Base-by-base conservation (phyloP, 2,329 filamentous ascomycete species). In the Hypoxylon rubiginosum region DNA sequence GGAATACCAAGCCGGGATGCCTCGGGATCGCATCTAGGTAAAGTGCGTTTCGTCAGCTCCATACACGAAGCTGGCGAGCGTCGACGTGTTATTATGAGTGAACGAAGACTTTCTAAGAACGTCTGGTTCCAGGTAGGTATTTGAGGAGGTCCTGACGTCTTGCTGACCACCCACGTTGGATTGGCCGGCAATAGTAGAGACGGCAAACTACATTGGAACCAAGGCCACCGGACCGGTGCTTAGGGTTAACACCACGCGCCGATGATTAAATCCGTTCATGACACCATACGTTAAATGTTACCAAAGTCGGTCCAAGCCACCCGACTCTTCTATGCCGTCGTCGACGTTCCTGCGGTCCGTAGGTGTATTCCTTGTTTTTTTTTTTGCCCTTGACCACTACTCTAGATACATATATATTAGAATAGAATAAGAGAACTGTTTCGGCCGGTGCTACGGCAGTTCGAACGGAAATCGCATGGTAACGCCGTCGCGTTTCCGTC, bases 121-220 rank as follows among this genome's bases (percentile, higher is more conserved):
- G 21, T 55, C 39, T 65, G 61, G 50, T 54, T 41, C 36, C 6
- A n/a, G 36, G n/a, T 11, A 43, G 17, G 39, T 43, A 43, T 43
- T 43, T 43, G 39, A 21, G 45, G 19, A 34, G 21, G 30, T 24
- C 10, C 30, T 19, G 32, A 59, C 46, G 10, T 45, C 11, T 46
- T 56, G 65, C 67, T 68, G 64, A 70, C 67, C 62, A 68, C 64
- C 63, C 34, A 34, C 21, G 4, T 39, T 30, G 43, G 21, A 52
- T 46, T 30, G 48, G n/a, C 56, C 59, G 66, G 66, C 48, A 66
- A 58, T 58, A 60, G 49, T 15, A 61, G 30, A 43, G 39, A 43
- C 45, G 26, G 26, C 34, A 39, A n/a, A 15, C 34, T 13, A 39
- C 21, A 24, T 2, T 2, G 34, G 34, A 48, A 30, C 36, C 50